These are phyloP conservation scores for Ampelocalamus luodianensis DNA, from an alignment of 176 grass and related monocot species.

Conservation along the genomic window DNA sequence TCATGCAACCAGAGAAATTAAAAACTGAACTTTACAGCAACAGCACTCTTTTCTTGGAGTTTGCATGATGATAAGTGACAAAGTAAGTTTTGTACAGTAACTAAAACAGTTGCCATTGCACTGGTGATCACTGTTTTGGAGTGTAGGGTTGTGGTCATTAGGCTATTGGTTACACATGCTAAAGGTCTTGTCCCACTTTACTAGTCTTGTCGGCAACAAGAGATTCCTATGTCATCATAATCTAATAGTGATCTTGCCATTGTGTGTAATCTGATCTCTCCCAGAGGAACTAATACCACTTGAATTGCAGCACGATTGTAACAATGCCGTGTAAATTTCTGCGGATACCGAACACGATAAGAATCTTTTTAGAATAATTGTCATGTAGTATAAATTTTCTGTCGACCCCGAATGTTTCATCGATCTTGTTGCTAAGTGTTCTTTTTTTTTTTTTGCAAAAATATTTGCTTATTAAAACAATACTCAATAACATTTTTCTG, in stretches of 20 bases:
- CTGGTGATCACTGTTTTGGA: slow-evolving; percentile 4
- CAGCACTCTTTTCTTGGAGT: neutral
- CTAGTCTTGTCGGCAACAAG: neutral
- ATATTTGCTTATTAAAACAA: neutral
- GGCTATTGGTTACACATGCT: neutral
- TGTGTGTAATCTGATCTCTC: slow-evolving; percentile 16
- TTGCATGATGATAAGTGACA: neutral
- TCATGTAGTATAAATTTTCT: neutral
- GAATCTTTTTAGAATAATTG: too few species aligned
- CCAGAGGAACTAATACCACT: neutral
- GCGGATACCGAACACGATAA: neutral
- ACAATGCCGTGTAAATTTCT: neutral
- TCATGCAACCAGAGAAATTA: too few species aligned
- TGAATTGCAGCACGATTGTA: neutral
- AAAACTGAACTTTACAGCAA: neutral
- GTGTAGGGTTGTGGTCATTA: neutral
- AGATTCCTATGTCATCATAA: neutral
- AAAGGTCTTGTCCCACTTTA: neutral
- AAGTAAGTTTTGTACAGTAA: neutral
- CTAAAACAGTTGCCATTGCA: neutral
- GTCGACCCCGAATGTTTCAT: neutral
- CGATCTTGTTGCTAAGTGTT: neutral
- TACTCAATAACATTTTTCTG: neutral
- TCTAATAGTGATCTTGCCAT: slow-evolving; percentile 38
- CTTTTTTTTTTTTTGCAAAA: neutral